A percentile compares a stretch with the other conserved stretches of the same genome.
These are phyloP conservation scores for Talaromyces atroroseus DNA, from an alignment of 2,329 filamentous ascomycete genomes.

Conservation along the genomic window DNA sequence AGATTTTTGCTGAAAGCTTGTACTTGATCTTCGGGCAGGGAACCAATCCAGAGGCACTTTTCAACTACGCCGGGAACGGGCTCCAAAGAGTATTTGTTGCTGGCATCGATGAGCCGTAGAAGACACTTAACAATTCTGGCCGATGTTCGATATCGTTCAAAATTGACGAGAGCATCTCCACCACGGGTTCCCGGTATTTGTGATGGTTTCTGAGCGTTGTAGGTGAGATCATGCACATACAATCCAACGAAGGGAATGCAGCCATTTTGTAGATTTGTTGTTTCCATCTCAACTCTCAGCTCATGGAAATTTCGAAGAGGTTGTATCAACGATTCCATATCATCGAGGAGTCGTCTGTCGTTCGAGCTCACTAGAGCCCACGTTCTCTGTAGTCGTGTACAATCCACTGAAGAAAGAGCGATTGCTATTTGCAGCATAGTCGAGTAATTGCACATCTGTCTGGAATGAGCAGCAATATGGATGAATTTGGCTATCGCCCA, in stretches of 20 bases:
- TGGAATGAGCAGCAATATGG: conserved; percentile 56
- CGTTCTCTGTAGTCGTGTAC: conserved; percentile 52
- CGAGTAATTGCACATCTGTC: conserved; percentile 58
- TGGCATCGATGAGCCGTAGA: conserved; percentile 58
- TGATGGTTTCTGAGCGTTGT: conserved; percentile 61
- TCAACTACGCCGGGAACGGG: conserved; percentile 55
- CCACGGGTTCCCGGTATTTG: conserved; percentile 45
- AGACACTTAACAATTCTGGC: conserved; percentile 61
- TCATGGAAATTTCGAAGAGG: conserved; percentile 60
- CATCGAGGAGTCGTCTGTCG: conserved; percentile 52
- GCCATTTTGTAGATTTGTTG: conserved; percentile 51
- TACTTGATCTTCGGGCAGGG: conserved; percentile 55
- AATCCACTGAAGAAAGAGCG: conserved; percentile 56
- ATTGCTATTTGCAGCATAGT: conserved; percentile 62
- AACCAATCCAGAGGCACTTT: conserved; percentile 60
- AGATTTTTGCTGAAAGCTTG: conserved; percentile 40
- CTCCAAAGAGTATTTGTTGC: conserved; percentile 56
- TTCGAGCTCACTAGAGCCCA: conserved; percentile 53
- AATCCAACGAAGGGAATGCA: conserved; percentile 64
- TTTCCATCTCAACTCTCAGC: conserved; percentile 60
- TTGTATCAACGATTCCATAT: conserved; percentile 57
- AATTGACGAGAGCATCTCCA: conserved; percentile 58
- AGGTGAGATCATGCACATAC: conserved; percentile 62
- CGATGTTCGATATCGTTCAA: conserved; percentile 61
- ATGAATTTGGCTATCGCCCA: conserved; percentile 58